phyloP scores from a whole-genome alignment of 2,329 filamentous ascomycete species.

The Ophiobolus disseminans region DNA sequence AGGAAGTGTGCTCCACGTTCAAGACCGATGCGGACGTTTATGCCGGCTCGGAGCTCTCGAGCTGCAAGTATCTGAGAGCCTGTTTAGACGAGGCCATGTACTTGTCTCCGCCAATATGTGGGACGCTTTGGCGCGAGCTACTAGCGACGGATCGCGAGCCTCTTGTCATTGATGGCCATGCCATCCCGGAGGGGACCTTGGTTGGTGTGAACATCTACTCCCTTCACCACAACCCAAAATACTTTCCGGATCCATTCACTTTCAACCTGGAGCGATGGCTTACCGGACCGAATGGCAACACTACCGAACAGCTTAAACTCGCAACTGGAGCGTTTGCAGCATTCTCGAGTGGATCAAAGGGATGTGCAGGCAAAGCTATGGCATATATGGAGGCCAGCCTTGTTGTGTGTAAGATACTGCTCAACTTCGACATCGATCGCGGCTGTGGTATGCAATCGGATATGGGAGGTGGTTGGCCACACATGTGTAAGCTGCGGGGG shows the following conservation, averaged over 20 bases:
- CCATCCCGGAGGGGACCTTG: constrained; percentile 8
- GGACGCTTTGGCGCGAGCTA: neutral
- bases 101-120: constrained; percentile 17
- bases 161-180: constrained; percentile 11
- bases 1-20: constrained; percentile 19
- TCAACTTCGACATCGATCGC: too few relatives aligned
- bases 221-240: constrained; percentile 3
- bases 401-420: too few relatives aligned
- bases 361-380: constrained; percentile 13
- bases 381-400: constrained; percentile 13
- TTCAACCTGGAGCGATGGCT: constrained; percentile 27
- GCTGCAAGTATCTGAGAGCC: constrained; percentile 24
- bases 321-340: constrained; percentile 7
- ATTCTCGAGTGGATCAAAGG: constrained; percentile 6
- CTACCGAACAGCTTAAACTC: neutral
- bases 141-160: neutral
- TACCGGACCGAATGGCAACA: neutral
- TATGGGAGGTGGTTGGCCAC: too few relatives aligned
- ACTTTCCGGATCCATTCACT: constrained; percentile 12
- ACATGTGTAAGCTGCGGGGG: too few relatives aligned
- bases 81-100: constrained; percentile 30
- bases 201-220: constrained; percentile 16
- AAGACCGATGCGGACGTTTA: constrained; percentile 17
- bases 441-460: too few relatives aligned
- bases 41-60: constrained; percentile 9